These are phyloP conservation scores for Fraxinus floribunda DNA, from an alignment of 305 asterid species.

Conservation along the genomic window DNA sequence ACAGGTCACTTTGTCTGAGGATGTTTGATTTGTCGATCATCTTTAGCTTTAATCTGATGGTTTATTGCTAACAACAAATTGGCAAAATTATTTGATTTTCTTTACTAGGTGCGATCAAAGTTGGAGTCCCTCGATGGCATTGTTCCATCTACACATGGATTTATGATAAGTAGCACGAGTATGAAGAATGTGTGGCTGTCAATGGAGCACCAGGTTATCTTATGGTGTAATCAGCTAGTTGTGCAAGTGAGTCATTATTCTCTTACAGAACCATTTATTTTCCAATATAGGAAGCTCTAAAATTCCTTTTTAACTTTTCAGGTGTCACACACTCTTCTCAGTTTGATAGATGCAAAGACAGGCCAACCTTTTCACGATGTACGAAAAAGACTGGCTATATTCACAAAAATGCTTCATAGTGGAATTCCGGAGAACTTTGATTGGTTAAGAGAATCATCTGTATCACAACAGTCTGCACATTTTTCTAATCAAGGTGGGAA, in stretches of 20 bases:
- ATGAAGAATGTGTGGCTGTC: slow-evolving; percentile 94
- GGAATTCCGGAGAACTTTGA: slow-evolving; percentile 76
- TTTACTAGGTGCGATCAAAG: slow-evolving; percentile 74
- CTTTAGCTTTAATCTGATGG: background rate
- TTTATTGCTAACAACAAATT: background rate
- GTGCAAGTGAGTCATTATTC: slow-evolving; percentile 75
- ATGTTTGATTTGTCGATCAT: slow-evolving; percentile 15
- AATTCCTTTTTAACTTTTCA: slow-evolving; percentile 38
- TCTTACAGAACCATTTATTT: slow-evolving; percentile 21
- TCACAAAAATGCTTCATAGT: slow-evolving; percentile 83
- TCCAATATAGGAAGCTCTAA: slow-evolving; percentile 28
- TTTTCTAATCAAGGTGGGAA: slow-evolving; percentile 40
- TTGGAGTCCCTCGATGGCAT: slow-evolving; percentile 88
- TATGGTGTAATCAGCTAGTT: slow-evolving; percentile 98
- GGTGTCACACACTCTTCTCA: slow-evolving; percentile 97
- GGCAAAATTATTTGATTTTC: slow-evolving; percentile 16
- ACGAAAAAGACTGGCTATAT: slow-evolving; percentile 67
- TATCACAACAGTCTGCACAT: slow-evolving; percentile 34
- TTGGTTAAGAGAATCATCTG: slow-evolving; percentile 48
- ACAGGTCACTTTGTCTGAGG: slow-evolving; percentile 3
- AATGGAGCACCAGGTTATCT: slow-evolving; percentile 97
- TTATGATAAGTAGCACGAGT: slow-evolving; percentile 78
- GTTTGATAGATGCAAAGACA: slow-evolving; percentile 68
- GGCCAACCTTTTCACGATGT: slow-evolving; percentile 69
- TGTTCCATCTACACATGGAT: slow-evolving; percentile 91